Conservation (phyloP, 2,329 filamentous ascomycete species). For the Aspergillaceae sp. region DNA sequence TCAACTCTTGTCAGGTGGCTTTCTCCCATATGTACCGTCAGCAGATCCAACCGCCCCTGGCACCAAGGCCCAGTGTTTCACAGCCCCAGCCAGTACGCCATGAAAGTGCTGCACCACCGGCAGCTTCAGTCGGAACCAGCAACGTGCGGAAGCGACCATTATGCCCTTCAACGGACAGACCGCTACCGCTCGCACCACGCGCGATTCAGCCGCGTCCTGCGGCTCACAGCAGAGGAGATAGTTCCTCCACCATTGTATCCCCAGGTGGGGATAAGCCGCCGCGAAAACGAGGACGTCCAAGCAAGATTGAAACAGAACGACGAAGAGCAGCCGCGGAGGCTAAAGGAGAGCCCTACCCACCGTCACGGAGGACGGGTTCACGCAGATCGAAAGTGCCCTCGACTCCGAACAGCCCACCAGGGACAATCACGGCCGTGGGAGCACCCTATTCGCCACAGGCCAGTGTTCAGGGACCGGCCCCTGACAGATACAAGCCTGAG, state of each 20-base stretch:
- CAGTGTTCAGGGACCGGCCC: slow-evolving; percentile 5
- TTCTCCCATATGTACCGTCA: slow-evolving; percentile 28
- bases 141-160: slow-evolving; percentile 25
- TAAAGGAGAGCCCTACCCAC: slow-evolving; percentile 32
- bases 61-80: slow-evolving; percentile 8
- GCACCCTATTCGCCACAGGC: slow-evolving; percentile 13
- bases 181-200: slow-evolving; percentile 21
- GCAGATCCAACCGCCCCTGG: slow-evolving; percentile 12
- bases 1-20: slow-evolving; percentile 30
- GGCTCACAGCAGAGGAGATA: slow-evolving; percentile 27
- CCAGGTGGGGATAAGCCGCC: slow-evolving; percentile 30
- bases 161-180: slow-evolving; percentile 20
- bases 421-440: slow-evolving; percentile 10
- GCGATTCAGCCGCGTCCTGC: slow-evolving; percentile 35
- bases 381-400: slow-evolving; percentile 20
- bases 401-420: slow-evolving; percentile 24
- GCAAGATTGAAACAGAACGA: slow-evolving; percentile 33
- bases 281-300: slow-evolving; percentile 37
- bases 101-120: slow-evolving; percentile 10
- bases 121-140: slow-evolving; percentile 18
- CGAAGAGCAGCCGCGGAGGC: slow-evolving; percentile 31
- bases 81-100: slow-evolving; percentile 14
- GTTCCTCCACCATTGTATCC: slow-evolving; percentile 24
- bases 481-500: slow-evolving; percentile 11
- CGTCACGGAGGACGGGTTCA: slow-evolving; percentile 19